phyloP scores from a whole-genome alignment of 2,329 filamentous ascomycete genomes.

The Ilyonectria mors-panacis region DNA sequence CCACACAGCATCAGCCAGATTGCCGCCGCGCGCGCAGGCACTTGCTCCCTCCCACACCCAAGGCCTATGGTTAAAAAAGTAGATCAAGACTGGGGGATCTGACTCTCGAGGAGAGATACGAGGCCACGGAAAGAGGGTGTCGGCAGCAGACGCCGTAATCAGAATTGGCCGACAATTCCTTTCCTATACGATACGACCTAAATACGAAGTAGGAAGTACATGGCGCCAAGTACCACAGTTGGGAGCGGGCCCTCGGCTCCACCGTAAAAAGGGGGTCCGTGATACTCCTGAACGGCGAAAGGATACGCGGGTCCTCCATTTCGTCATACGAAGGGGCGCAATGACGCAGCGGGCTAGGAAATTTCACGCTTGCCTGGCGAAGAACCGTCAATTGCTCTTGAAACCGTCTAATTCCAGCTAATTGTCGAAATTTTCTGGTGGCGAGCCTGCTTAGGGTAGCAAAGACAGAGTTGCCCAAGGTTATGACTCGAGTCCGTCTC shows the following conservation, averaged over 20 bases:
- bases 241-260: constrained; percentile 5
- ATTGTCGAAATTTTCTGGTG: neutral
- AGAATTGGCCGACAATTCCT: neutral
- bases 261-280: constrained; percentile 29
- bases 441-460: neutral
- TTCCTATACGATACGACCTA: neutral
- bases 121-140: neutral
- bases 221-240: neutral
- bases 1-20: neutral
- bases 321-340: constrained; percentile 18
- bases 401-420: neutral
- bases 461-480: neutral
- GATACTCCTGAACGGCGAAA: constrained; percentile 30
- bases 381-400: neutral
- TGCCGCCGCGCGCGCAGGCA: neutral
- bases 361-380: neutral
- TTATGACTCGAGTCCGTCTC: neutral
- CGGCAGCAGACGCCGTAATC: neutral
- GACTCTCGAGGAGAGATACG: neutral
- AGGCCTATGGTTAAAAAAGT: neutral
- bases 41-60: neutral
- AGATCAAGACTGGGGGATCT: neutral
- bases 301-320: constrained; percentile 4
- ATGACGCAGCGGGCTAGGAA: neutral
- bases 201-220: neutral